Conservation (phyloP, 768 basidiomycete species). For the Amanita jacksonii region DNA sequence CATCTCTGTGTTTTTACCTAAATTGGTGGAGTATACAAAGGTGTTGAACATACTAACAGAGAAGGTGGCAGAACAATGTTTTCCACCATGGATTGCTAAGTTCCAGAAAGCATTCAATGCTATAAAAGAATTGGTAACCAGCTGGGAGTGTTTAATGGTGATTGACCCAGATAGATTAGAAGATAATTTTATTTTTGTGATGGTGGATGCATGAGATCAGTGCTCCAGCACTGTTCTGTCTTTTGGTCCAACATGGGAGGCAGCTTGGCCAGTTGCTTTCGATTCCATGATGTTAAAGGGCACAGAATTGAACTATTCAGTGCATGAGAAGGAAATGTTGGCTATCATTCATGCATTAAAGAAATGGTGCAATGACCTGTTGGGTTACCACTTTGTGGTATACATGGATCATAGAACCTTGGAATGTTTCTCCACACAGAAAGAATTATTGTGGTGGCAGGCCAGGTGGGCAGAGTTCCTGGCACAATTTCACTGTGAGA, state of each 20-base stretch:
- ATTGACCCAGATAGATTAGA: slow-evolving; percentile 11
- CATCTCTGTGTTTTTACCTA: no score
- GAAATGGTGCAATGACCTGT: slow-evolving; percentile 18
- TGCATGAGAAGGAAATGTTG: no score
- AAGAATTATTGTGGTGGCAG: slow-evolving; percentile 24
- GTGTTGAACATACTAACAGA: no score
- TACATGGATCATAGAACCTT: slow-evolving; percentile 23
- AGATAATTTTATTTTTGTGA: slow-evolving; percentile 17
- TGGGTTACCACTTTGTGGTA: slow-evolving; percentile 20
- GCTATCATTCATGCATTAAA: slow-evolving; percentile 26
- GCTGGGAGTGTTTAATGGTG: no score
- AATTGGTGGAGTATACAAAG: no score
- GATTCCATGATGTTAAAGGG: no score
- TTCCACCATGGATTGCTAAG: no score
- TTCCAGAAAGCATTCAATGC: slow-evolving; percentile 12
- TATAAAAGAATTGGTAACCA: slow-evolving; percentile 13
- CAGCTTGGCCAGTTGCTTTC: slow-evolving; percentile 19
- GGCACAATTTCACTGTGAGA: no score
- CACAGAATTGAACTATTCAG: no score
- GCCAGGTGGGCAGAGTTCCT: slow-evolving; percentile 30
- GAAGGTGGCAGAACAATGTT: no score
- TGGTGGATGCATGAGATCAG: slow-evolving; percentile 22
- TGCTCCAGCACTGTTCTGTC: slow-evolving; percentile 21
- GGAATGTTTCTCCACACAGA: slow-evolving; percentile 20
- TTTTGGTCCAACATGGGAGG: no score